phyloP scores from a whole-genome alignment of 495 filamentous ascomycete species.

The Neurospora sp. region DNA sequence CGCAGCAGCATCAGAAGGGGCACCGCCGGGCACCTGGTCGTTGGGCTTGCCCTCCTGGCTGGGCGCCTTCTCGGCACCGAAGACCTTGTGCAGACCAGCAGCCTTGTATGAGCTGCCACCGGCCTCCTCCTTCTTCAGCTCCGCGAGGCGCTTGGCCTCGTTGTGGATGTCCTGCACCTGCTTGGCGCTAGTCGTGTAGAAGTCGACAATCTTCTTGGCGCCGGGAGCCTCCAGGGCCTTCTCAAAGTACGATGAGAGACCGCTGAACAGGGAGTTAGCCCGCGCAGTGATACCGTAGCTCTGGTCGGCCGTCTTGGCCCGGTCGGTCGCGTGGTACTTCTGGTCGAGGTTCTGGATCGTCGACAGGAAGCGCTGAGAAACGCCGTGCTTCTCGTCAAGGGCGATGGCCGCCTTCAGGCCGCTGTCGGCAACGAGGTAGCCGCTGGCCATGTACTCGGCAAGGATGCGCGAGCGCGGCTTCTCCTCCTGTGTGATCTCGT shows the following conservation, averaged over 20 bases:
- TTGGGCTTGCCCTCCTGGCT: neutral
- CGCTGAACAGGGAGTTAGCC: constrained; percentile 52
- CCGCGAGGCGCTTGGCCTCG: constrained; percentile 78
- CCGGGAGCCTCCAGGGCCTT: constrained; percentile 78
- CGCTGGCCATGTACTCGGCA: constrained; percentile 91
- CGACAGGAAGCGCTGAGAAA: constrained; percentile 63
- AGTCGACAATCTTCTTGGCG: constrained; percentile 72
- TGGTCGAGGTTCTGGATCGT: constrained; percentile 67
- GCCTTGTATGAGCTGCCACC: constrained; percentile 39
- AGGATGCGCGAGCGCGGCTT: constrained; percentile 88
- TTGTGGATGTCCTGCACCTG: constrained; percentile 87
- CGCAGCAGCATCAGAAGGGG: constrained; percentile 4
- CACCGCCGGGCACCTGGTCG: constrained; percentile 7
- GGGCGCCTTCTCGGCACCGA: constrained; percentile 30
- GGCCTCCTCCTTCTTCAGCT: constrained; percentile 67
- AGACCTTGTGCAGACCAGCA: constrained; percentile 33
- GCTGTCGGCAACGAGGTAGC: constrained; percentile 79
- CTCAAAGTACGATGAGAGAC: constrained; percentile 73
- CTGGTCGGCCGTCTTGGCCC: constrained; percentile 63
- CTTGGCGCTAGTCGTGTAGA: constrained; percentile 72
- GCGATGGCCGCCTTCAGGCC: constrained; percentile 76
- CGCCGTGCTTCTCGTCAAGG: constrained; percentile 83
- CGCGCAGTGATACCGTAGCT: constrained; percentile 63
- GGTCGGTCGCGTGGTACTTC: constrained; percentile 71
- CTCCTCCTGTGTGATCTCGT: constrained; percentile 68